Conservation (phyloP, 139 green algal species). For the Chlorella sorokiniana region DNA sequence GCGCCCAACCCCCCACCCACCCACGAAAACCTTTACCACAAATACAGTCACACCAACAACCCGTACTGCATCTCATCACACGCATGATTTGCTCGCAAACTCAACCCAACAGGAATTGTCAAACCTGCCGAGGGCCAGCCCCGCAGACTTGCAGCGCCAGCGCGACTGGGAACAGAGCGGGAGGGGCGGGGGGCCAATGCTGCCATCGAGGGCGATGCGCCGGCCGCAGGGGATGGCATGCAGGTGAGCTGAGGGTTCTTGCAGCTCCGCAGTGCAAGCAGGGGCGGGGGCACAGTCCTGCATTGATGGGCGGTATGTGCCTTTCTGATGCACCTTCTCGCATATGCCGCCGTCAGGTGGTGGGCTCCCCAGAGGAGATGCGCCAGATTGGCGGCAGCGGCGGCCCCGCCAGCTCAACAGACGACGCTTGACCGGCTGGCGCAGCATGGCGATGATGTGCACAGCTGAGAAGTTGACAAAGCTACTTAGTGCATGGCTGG, state of each 20-base stretch:
- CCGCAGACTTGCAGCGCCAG: not conserved
- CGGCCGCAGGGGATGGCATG: slow-evolving; percentile 16
- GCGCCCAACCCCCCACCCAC: not conserved
- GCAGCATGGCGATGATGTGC: no score
- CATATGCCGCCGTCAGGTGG: no score
- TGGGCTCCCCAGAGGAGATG: not conserved
- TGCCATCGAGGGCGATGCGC: slow-evolving; percentile 27
- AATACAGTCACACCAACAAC: not conserved
- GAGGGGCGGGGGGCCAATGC: not conserved
- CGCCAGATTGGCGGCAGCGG: slow-evolving; percentile 17
- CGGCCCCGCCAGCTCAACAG: not conserved
- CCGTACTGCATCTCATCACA: not conserved
- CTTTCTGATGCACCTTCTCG: no score
- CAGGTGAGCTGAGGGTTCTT: not conserved
- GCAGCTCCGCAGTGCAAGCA: not conserved
- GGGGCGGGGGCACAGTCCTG: no score
- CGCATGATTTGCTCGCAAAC: not conserved
- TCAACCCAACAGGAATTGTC: slow-evolving; percentile 1
- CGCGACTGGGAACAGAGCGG: not conserved
- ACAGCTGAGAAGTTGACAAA: no score
- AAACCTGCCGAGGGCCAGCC: not conserved
- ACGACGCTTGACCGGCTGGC: not conserved
- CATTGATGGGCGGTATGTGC: no score
- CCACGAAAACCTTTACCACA: not conserved
- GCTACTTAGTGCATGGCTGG: no score